Evolutionary conservation across 129 eudicot genomes (phyloP).

Genomic region (Erigeron canadensis): DNA sequence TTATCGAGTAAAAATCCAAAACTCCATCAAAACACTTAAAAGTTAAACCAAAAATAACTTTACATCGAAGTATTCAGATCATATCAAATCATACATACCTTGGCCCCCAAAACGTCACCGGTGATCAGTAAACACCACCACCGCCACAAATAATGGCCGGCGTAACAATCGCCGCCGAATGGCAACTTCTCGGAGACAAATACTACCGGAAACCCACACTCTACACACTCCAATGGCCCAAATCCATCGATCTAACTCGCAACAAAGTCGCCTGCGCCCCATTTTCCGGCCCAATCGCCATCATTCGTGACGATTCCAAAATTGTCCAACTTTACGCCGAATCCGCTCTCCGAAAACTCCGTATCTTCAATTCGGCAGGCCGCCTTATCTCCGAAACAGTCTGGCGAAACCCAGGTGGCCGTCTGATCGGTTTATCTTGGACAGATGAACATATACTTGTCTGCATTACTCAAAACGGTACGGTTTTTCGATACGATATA

Average conservation of each 20-base stretch:
- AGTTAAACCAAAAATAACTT: too few species aligned
- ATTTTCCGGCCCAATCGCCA: constrained; percentile 94
- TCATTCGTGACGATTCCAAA: constrained; percentile 94
- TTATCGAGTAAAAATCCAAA: too few species aligned
- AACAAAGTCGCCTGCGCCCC: constrained; percentile 94
- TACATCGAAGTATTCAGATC: background rate
- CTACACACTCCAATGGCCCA: constrained; percentile 71
- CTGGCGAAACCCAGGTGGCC: constrained; percentile 92
- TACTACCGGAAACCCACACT: constrained; percentile 88
- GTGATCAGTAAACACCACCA: constrained; percentile 16
- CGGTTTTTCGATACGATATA: constrained; percentile 67
- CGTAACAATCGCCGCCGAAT: constrained; percentile 95
- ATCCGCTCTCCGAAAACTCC: constrained; percentile 95
- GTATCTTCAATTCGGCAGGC: constrained; percentile 90
- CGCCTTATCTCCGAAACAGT: constrained; percentile 66
- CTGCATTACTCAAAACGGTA: constrained; percentile 89
- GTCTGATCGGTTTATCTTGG: constrained; percentile 84
- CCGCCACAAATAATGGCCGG: constrained; percentile 44
- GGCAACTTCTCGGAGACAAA: constrained; percentile 90
- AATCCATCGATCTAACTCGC: constrained; percentile 79
- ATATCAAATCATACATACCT: background rate
- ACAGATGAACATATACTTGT: constrained; percentile 73
- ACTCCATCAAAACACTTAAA: too few species aligned
- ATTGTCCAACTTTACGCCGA: constrained; percentile 97
- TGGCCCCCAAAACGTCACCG: constrained; percentile 20